Conservation (phyloP, 1,284 basidiomycete genomes). For the Malassezia japonica region DNA sequence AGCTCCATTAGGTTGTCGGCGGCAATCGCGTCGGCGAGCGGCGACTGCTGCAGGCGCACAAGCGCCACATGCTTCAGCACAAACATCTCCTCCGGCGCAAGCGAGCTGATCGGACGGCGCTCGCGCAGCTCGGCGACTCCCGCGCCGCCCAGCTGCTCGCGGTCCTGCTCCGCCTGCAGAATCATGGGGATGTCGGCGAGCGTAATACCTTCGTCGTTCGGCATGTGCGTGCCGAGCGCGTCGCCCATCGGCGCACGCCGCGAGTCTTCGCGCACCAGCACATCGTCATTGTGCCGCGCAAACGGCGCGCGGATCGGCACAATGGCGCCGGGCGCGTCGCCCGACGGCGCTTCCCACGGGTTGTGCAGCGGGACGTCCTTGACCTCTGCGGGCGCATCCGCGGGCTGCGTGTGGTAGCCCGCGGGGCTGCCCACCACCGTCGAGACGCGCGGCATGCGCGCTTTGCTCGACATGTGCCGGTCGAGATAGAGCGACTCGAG, state of each 20-base stretch:
- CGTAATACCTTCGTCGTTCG: conserved; percentile 71
- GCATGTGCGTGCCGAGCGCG: conserved; percentile 19
- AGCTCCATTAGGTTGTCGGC: conserved; percentile 87
- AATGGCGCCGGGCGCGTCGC: conserved; percentile 2
- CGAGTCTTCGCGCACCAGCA: conserved; percentile 74
- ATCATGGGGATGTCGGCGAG: conserved; percentile 92
- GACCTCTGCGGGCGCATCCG: not conserved
- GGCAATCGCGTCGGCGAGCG: conserved; percentile 62
- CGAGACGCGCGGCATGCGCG: conserved; percentile 80
- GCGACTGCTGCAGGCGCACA: conserved; percentile 63
- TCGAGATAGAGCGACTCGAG: conserved; percentile 77
- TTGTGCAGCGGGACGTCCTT: conserved; percentile 18
- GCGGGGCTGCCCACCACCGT: conserved; percentile 93
- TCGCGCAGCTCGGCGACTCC: conserved; percentile 46
- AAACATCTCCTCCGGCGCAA: conserved; percentile 72
- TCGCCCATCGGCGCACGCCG: conserved; percentile 36
- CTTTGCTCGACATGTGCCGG: conserved; percentile 85
- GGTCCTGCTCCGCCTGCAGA: conserved; percentile 78
- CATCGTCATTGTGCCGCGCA: conserved; percentile 70
- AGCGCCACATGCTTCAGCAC: conserved; percentile 89
- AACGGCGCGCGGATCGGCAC: conserved; percentile 60
- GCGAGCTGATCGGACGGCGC: conserved; percentile 59
- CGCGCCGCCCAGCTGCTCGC: conserved; percentile 58
- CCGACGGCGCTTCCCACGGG: not conserved
- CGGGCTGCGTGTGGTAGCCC: conserved; percentile 45